Conservation (phyloP, 1,284 basidiomycete genomes). For the Sporisorium graminicola region DNA sequence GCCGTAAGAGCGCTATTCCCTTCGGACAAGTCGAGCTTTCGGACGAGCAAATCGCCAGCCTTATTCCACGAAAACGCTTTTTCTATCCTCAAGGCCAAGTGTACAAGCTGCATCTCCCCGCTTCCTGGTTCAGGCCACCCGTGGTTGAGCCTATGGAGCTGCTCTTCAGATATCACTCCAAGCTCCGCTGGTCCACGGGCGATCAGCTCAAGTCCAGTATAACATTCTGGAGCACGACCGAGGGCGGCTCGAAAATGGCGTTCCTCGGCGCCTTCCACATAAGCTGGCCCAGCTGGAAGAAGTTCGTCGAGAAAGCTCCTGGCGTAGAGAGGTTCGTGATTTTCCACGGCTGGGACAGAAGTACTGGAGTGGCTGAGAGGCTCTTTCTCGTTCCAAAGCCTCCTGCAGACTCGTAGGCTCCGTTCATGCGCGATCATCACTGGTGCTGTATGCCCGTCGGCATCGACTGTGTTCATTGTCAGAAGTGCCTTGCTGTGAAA, state of each 20-base stretch:
- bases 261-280: conserved; percentile 1
- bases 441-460: background rate
- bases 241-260: background rate
- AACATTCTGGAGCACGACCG: background rate
- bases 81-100: background rate
- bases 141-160: background rate
- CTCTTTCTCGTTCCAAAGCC: background rate
- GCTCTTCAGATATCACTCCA: background rate
- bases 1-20: background rate
- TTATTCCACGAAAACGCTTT: no score
- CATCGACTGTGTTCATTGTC: background rate
- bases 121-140: background rate
- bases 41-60: background rate
- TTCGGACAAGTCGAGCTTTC: background rate
- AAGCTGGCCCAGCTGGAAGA: background rate
- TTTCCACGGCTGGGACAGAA: background rate
- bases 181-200: background rate
- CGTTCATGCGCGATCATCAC: background rate
- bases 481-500: background rate
- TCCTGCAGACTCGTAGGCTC: background rate
- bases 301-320: background rate
- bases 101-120: background rate
- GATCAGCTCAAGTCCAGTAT: background rate
- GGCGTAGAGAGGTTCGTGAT: background rate
- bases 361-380: background rate